Evolutionary conservation across 352 stramenopile genomes (phyloP), one percentile per base, ranked within the genome.

Genomic region (Plasmopara muralis): DNA sequence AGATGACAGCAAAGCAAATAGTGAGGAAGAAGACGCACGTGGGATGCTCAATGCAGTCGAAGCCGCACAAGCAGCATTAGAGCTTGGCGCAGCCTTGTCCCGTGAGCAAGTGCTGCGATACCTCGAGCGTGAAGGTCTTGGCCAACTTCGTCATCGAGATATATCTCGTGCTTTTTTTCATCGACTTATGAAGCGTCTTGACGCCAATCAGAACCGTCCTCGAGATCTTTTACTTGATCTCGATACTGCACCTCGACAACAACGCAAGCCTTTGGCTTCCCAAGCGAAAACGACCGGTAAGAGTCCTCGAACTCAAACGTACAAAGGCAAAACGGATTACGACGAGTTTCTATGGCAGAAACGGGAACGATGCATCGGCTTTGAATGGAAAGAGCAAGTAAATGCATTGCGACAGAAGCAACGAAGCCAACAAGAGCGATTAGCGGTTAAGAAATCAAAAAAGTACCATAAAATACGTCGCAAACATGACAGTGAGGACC

Each of bases 11-110:
- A 38, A 44, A 55, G 30, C 47, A 59, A 14, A 64, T 31, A 64
- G 74, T 14, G 55, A 68, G 12, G 64, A 81, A 20, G 54, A 70
- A 37, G 57, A 63, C 1, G 35, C 55, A 18, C 50, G 20, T 8
- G 53, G 35, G 4, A 60, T 57, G 41, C 16, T 85, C 28, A 74
- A 65, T 31, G 66, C 64, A 6, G 53, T 84, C 2, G 73, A 87
- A 50, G 74, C 77, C 6, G 68, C 74, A 4, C 81, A 92, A 65
- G 81, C 78, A 37, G 59, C 83, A n/a, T 53, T 77, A n/a, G 77
- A 91, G 31, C 62, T 92, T 16, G 78, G 77, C 12, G 52, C 77
- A n/a, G 62, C 55, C 18, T 85, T 72, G 31, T 81, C 72, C 16
- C 74, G 66, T 5, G 74, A 83, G 35, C 77, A 87, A 57, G 53